Conservation (phyloP, 1,139 yeast genomes). For the Taphrina populina region DNA sequence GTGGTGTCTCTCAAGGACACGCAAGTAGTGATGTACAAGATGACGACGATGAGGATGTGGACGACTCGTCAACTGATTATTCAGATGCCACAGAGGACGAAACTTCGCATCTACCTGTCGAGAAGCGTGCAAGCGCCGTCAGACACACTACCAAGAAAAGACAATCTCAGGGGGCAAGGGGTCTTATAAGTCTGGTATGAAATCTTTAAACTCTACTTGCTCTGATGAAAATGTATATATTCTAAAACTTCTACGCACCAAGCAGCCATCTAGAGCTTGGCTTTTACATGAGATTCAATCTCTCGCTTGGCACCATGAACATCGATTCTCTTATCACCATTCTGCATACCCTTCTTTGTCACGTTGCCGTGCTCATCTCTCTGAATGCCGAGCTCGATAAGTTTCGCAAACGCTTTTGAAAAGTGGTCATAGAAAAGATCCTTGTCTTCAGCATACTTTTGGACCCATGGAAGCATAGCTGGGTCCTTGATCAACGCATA, state of each 20-base stretch:
- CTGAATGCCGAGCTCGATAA: conserved; percentile 69
- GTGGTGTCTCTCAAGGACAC: neutral
- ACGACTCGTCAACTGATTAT: neutral
- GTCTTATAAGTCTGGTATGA: too few relatives aligned
- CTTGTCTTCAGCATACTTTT: conserved; percentile 69
- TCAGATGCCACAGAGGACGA: neutral
- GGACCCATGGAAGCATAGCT: conserved; percentile 63
- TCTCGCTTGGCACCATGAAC: conserved; percentile 25
- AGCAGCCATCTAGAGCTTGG: conserved; percentile 3
- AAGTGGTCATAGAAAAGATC: conserved; percentile 71
- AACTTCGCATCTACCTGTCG: conserved; percentile 2
- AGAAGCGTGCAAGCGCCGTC: conserved; percentile 9
- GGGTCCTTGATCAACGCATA: conserved; percentile 69
- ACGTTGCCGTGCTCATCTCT: conserved; percentile 34
- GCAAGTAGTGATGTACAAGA: neutral
- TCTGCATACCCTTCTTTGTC: conserved; percentile 33
- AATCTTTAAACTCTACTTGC: neutral
- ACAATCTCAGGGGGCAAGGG: conserved; percentile 19
- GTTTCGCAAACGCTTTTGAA: conserved; percentile 62
- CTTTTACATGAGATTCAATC: conserved; percentile 22
- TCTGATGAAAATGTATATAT: conserved; percentile 6
- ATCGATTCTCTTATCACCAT: conserved; percentile 23
- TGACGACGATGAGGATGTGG: neutral
- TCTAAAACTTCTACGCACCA: neutral
- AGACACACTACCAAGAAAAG: neutral